These are phyloP conservation scores for Metschnikowia continentalis DNA, from an alignment of 805 yeast genomes.

Conservation along the genomic window DNA sequence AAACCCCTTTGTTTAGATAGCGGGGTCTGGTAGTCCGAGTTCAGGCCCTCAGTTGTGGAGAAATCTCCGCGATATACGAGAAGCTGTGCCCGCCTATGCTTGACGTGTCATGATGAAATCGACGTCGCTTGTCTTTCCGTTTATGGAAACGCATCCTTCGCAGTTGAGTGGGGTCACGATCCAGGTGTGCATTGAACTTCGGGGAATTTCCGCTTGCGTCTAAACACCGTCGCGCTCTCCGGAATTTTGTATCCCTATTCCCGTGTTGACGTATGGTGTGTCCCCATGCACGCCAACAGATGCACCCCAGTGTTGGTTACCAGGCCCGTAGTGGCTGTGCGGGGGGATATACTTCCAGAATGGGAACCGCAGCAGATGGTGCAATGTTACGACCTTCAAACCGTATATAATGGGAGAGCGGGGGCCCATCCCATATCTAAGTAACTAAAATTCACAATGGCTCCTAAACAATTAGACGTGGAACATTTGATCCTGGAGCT, in stretches of 20 bases:
- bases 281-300: neutral
- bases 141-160: neutral
- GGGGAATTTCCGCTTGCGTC: neutral
- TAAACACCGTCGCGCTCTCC: neutral
- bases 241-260: neutral
- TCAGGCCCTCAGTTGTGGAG: neutral
- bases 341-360: neutral
- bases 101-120: too few relatives aligned
- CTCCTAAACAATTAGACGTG: slow-evolving; percentile 22
- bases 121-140: neutral
- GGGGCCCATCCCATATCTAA: neutral
- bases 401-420: neutral
- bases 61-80: neutral
- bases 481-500: slow-evolving; percentile 27
- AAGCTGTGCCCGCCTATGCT: neutral
- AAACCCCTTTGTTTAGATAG: neutral
- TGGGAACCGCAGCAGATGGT: neutral
- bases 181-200: neutral
- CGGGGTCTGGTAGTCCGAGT: neutral
- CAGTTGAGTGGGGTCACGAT: neutral
- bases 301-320: neutral
- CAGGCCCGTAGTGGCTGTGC: neutral
- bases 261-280: neutral
- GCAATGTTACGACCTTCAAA: neutral
- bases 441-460: slow-evolving; percentile 1